Evolutionary conservation across 2,329 filamentous ascomycete genomes (phyloP).

Genomic region (Cladosporium sphaerospermum): DNA sequence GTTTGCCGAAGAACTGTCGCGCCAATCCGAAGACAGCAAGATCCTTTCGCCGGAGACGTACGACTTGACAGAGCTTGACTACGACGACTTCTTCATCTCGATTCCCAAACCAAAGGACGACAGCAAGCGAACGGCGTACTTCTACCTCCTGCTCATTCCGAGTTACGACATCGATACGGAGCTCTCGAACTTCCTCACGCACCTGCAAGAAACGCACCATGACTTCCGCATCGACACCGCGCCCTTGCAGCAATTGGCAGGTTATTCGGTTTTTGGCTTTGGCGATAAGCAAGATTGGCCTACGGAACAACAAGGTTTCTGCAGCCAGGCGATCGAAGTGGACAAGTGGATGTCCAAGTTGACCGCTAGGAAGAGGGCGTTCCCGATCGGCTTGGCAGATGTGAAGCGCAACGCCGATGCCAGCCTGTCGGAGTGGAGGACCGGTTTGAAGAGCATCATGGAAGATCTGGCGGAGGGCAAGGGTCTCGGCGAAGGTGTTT

Average conservation of each 20-base stretch:
- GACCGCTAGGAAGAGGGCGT: conserved; percentile 78
- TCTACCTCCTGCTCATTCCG: conserved; percentile 81
- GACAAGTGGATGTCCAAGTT: conserved; percentile 98
- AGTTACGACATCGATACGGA: conserved; percentile 95
- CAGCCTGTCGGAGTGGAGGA: conserved; percentile 69
- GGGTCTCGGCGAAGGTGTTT: conserved; percentile 59
- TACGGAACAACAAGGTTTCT: conserved; percentile 83
- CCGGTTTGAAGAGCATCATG: conserved; percentile 67
- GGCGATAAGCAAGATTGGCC: conserved; percentile 91
- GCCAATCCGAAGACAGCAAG: conserved; percentile 32
- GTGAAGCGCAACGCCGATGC: conserved; percentile 60
- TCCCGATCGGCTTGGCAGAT: conserved; percentile 82
- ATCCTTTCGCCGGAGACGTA: conserved; percentile 58
- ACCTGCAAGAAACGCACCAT: conserved; percentile 86
- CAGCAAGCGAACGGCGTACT: conserved; percentile 49
- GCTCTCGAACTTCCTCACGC: conserved; percentile 78
- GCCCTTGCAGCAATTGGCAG: conserved; percentile 66
- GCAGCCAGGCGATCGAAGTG: conserved; percentile 81
- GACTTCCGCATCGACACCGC: conserved; percentile 95
- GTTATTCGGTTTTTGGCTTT: conserved; percentile 91
- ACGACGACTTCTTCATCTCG: conserved; percentile 85
- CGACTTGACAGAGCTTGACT: conserved; percentile 80
- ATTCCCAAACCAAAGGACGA: conserved; percentile 51
- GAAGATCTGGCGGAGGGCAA: conserved; percentile 49
- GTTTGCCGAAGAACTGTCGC: conserved; percentile 53